Conservation (phyloP, 1,284 basidiomycete species). For the Phellinidium pouzarii region DNA sequence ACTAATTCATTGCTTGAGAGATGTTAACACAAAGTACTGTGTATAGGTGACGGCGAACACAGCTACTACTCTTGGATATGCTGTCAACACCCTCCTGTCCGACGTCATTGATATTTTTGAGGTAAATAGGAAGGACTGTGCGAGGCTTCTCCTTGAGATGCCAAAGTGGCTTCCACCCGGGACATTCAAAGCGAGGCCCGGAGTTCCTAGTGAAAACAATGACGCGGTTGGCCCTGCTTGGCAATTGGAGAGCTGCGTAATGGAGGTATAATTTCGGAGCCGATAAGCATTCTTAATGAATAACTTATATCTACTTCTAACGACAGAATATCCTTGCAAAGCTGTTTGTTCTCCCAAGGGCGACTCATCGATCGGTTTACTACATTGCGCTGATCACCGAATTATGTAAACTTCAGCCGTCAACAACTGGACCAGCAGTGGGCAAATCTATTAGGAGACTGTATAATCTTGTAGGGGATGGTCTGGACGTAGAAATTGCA, state of each 20-base stretch:
- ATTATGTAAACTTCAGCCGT: conserved; percentile 86
- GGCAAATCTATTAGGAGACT: conserved; percentile 90
- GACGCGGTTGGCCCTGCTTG: conserved; percentile 55
- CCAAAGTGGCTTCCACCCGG: conserved; percentile 81
- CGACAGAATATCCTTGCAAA: conserved; percentile 67
- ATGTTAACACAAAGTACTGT: conserved; percentile 8
- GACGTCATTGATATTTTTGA: conserved; percentile 92
- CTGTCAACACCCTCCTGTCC: conserved; percentile 69
- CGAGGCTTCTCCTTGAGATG: conserved; percentile 80
- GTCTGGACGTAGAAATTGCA: conserved; percentile 80
- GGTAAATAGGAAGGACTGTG: conserved; percentile 93
- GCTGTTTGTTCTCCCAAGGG: conserved; percentile 71
- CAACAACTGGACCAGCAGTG: conserved; percentile 91
- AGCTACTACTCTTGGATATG: conserved; percentile 69
- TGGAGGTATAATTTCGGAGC: conserved; percentile 49
- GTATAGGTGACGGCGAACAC: conserved; percentile 72
- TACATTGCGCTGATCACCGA: conserved; percentile 89
- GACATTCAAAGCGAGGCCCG: conserved; percentile 74
- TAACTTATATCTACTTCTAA: neutral
- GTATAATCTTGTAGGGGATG: conserved; percentile 70
- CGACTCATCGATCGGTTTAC: conserved; percentile 77
- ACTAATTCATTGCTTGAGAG: neutral
- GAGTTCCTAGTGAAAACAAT: conserved; percentile 42
- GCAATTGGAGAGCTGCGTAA: conserved; percentile 73
- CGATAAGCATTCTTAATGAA: neutral